Conservation (phyloP, 179 eudicot species). For the Sideroxylon spinosum region DNA sequence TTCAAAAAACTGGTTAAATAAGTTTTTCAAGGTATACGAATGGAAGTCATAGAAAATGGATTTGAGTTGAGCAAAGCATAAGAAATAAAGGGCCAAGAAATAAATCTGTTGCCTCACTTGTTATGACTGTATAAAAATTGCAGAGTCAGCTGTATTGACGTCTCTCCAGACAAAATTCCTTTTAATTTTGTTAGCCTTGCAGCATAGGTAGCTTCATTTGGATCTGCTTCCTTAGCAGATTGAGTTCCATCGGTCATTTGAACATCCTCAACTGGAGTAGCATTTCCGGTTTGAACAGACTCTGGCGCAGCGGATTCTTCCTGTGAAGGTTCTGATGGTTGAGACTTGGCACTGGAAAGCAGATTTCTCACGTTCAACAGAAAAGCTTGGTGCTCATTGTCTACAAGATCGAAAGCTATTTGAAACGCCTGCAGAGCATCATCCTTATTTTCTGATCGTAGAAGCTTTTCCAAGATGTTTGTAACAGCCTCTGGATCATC, state of each 20-base stretch:
- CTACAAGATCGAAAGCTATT: slow-evolving; percentile 90
- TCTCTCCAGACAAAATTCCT: slow-evolving; percentile 92
- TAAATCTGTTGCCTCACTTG: slow-evolving; percentile 45
- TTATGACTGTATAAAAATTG: slow-evolving; percentile 92
- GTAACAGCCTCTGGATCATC: slow-evolving; percentile 76
- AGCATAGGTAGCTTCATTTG: slow-evolving; percentile 62
- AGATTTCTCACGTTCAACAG: slow-evolving; percentile 71
- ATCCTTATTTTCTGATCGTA: slow-evolving; percentile 65
- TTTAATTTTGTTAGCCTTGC: slow-evolving; percentile 66
- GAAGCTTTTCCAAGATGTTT: slow-evolving; percentile 70
- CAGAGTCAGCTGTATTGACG: slow-evolving; percentile 82
- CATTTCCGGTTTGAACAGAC: slow-evolving; percentile 41
- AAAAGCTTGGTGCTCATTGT: slow-evolving; percentile 96
- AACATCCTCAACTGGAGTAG: slow-evolving; percentile 58
- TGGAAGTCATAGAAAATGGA: not conserved
- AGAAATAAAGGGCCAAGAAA: not conserved
- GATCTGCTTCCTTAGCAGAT: slow-evolving; percentile 48
- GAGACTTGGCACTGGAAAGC: slow-evolving; percentile 53
- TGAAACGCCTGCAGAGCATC: slow-evolving; percentile 87
- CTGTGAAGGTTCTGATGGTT: slow-evolving; percentile 38
- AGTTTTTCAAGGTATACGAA: not conserved
- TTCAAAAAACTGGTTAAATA: slow-evolving; percentile 4
- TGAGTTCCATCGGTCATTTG: slow-evolving; percentile 66
- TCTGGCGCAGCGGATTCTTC: slow-evolving; percentile 46
- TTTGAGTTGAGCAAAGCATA: not conserved